Base-by-base conservation (phyloP, 1,284 basidiomycete species). In the Stereum hirsutum region DNA sequence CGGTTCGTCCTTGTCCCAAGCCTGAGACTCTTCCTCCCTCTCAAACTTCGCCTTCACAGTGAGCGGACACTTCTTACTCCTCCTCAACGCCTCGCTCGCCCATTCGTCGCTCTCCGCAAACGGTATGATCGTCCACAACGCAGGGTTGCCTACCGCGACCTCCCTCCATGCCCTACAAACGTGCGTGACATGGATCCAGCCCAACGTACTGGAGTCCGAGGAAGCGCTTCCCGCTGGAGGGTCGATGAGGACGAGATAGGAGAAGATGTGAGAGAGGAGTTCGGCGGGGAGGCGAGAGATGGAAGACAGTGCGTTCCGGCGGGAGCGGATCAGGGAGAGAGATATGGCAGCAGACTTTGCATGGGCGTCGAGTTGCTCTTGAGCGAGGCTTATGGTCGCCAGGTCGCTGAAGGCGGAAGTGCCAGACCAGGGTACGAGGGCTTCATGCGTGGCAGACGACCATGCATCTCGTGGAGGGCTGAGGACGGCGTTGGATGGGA, bases 181-280 rank as follows among this genome's bases (percentile, higher is more conserved):
- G 37, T 39, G 37, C 10, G 20, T 39, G 37, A 39, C 37, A 17
- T 26, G 14, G 37, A 39, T 39, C 37, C 37, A 39, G 14, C 40
- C 40, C 5, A 31, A 28, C 15, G 31, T 10, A n/a, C n/a, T n/a
- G n/a, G n/a, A n/a, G n/a, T n/a, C n/a, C n/a, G n/a, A n/a, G n/a
- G n/a, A n/a, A n/a, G n/a, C n/a, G 5, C 11, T 10, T n/a, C 11
- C 14, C 37, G 14, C 10, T n/a, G 24, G 33, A 10, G 31, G 27
- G 1, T n/a, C 34, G 10, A 20, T 20, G 28, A n/a, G 8, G 25
- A 21, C 40, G 27, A 33, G 28, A 5, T 20, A 4, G 12, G 4
- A 8, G 12, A 31, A 24, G 36, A 30, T 14, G 17, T 37, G n/a
- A 21, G 42, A 19, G 43, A 35, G n/a, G 39, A 41, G 23, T 6